Base-by-base conservation (phyloP, 345 rosid species). In the Eucalyptus decipiens region DNA sequence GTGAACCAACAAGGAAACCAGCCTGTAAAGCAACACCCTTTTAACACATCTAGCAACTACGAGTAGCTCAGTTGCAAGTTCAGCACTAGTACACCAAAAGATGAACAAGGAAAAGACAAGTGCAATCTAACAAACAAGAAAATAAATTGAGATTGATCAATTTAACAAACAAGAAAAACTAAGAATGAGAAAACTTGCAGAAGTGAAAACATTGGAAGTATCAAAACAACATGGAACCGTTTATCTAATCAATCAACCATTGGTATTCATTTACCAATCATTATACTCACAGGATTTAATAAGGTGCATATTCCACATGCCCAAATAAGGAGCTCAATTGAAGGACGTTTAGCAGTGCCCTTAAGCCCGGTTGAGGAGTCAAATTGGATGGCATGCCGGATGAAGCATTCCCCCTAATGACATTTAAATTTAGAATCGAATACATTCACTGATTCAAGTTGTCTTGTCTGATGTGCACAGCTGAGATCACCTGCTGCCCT, bases 221-320 rank as follows among this genome's bases (percentile, higher is more conserved):
- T 17, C 23, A 32, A 88, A 30, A 52, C 49, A 19, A 54, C 42
- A 32, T 2, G 65, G 52, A 45, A 23, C n/a, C n/a, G 3, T 19
- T 62, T 26, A 40, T 62, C 52, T 23, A 43, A 21, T 42, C 65
- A 24, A 32, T 28, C 18, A 56, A 54, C 5, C 23, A 23, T 5
- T 56, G 50, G 11, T 47, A 37, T 37, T 76, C 28, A 40, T 76
- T 76, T 37, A 37, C 8, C 7, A 76, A 37, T 76, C 45, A 76
- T 19, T 19, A 81, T 24, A 92, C 99, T 93, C 94, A 95, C 99
- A 11, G 95, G 94, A 93, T 96, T 96, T 92, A 97, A 86, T 88
- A 95, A 91, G 88, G 96, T 95, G 93, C 99, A 95, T 9, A 92
- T 93, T 86, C 87, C 91, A 93, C 99, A 95, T 88, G 93, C 92